phyloP scores from a whole-genome alignment of 2,329 filamentous ascomycete species.

The Stagonosporopsis cucurbitacearum region DNA sequence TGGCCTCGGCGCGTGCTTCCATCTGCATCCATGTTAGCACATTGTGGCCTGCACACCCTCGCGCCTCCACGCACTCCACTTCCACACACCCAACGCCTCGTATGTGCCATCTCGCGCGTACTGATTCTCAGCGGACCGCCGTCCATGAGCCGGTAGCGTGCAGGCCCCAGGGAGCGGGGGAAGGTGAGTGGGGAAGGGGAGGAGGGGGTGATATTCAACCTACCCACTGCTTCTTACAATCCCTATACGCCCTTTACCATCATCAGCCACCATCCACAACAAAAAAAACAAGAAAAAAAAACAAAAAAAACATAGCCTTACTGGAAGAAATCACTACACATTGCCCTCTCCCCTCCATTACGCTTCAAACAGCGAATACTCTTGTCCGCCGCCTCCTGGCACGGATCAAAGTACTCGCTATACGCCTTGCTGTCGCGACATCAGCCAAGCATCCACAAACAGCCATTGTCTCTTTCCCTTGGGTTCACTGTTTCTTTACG shows the following conservation, averaged over 20 bases:
- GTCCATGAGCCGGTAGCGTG: no score
- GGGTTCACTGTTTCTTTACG: no score
- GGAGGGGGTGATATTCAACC: slow-evolving; percentile 41
- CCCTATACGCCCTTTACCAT: slow-evolving; percentile 84
- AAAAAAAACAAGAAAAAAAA: not conserved
- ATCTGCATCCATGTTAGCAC: slow-evolving; percentile 22
- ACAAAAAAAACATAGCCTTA: slow-evolving; percentile 50
- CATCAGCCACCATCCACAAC: not conserved
- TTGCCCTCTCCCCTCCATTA: slow-evolving; percentile 83
- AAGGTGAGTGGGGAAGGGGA: no score
- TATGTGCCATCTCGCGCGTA: not conserved
- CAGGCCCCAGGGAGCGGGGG: no score
- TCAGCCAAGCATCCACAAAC: slow-evolving; percentile 15
- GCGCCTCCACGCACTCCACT: no score
- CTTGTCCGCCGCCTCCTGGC: slow-evolving; percentile 85
- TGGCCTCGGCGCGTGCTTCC: slow-evolving; percentile 32
- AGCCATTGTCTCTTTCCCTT: no score
- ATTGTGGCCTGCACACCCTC: not conserved
- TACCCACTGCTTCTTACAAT: slow-evolving; percentile 96
- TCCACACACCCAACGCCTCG: not conserved
- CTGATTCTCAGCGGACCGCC: not conserved
- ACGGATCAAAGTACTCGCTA: slow-evolving; percentile 94
- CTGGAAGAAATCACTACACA: slow-evolving; percentile 97
- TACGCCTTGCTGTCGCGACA: slow-evolving; percentile 72
- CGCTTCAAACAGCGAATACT: slow-evolving; percentile 89